Evolutionary conservation across 176 grass and related monocot species (phyloP), one percentile per base, ranked within the genome.

Genomic region (Puccinellia tenuiflora): DNA sequence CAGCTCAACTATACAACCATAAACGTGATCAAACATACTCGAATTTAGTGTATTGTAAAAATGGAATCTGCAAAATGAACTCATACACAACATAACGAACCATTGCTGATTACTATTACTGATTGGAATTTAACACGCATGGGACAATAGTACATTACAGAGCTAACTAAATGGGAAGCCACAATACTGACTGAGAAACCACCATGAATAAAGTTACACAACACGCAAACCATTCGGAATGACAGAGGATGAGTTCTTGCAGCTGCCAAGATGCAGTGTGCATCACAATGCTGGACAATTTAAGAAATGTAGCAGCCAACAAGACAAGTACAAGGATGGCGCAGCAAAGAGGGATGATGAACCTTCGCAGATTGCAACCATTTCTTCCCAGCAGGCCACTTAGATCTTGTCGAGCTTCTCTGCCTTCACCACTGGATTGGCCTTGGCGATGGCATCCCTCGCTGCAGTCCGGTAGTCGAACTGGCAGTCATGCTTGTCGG

Each of bases 341-440:
- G 50, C 73, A 48, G 79, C 88, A 59, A 79, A 80, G 67, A 79
- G 6, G 22, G 47, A 75, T 83, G 67, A 57, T 74, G 55, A 86
- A 48, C 51, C 79, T 62, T 87, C 16, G 80, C 29, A 68, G 35
- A 47, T 43, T 5, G 30, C 34, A 80, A 84, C 70, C 75, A 68
- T 51, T 87, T 77, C 56, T 13, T 56, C 22, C 65, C 62, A 81
- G 16, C 47, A 34, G 43, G 56, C 39, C 20, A 77, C 64, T 91
- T 90, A 99, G 71, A 99, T 99, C 86, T 99, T 99, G 75, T 99
- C 97, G 10, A 99, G 93, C 70, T 99, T 99, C 84, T 99, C 97
- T 22, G 93, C 93, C 89, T 96, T 99, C 59, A 99, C 92, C 16
- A 99, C 91, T 13, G 97, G 97, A 68, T 99, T 99, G 12, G 97